Conservation (phyloP, 495 filamentous ascomycete species). For the Daldinia bambusicola region DNA sequence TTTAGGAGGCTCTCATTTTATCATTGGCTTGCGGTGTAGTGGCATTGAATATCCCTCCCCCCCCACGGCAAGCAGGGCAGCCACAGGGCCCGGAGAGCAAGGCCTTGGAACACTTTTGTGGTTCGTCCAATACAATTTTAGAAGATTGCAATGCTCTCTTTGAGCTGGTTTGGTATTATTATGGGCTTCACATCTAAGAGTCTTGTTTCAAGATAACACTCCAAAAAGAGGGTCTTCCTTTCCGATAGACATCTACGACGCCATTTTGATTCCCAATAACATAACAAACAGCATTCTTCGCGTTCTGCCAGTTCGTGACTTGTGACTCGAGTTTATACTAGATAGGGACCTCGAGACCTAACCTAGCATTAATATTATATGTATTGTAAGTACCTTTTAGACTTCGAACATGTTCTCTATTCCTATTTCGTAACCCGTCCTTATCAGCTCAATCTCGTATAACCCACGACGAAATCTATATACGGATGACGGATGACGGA, state of each 20-base stretch:
- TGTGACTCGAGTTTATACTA: background rate
- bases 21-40: conserved; percentile 7
- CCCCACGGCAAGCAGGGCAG: conserved; percentile 20
- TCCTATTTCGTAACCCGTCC: conserved; percentile 16
- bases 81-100: conserved; percentile 5
- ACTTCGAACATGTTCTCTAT: conserved; percentile 31
- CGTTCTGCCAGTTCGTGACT: background rate
- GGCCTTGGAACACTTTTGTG: conserved; percentile 24
- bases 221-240: too few species aligned
- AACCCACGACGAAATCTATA: conserved; percentile 3
- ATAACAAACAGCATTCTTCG: conserved; percentile 38
- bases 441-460: conserved; percentile 24
- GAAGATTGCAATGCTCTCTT: conserved; percentile 14
- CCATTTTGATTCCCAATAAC: too few species aligned
- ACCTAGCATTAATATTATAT: too few species aligned
- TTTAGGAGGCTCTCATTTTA: conserved; percentile 43
- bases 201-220: conserved; percentile 39
- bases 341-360: too few species aligned
- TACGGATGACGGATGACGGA: background rate
- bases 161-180: background rate
- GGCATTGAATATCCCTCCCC: conserved; percentile 21
- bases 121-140: conserved; percentile 26
- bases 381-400: conserved; percentile 25
- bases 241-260: too few species aligned
- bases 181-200: conserved; percentile 18